Conservation (phyloP, 306 rosid genomes). For the Begonia fuchsioides region DNA sequence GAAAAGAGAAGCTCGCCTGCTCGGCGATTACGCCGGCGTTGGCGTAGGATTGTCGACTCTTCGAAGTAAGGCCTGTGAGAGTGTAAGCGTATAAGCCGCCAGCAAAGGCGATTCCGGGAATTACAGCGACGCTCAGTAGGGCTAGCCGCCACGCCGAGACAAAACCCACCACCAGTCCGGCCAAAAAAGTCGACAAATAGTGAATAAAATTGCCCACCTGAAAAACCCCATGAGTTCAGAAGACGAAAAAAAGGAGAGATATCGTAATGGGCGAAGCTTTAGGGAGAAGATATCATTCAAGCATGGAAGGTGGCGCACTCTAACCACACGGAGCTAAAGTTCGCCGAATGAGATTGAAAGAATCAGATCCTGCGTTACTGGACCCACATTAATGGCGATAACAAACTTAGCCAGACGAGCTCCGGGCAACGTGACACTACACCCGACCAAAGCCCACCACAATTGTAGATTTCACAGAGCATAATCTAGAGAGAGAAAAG, state of each 20-base stretch:
- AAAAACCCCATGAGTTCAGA: constrained; percentile 3
- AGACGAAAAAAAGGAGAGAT: not conserved
- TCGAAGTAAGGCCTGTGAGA: constrained; percentile 90
- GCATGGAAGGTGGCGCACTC: constrained; percentile 5
- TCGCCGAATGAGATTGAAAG: not conserved
- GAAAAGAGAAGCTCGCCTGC: constrained; percentile 38
- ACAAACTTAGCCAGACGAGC: constrained; percentile 3
- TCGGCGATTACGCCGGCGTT: constrained; percentile 93
- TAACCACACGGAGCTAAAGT: constrained; percentile 8
- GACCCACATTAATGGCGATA: too few species aligned
- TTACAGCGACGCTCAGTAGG: constrained; percentile 87
- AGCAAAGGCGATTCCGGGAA: constrained; percentile 96
- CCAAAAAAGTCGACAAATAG: constrained; percentile 90
- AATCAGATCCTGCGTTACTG: too few species aligned
- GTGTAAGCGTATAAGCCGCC: constrained; percentile 97
- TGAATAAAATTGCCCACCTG: constrained; percentile 98
- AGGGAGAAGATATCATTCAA: too few species aligned
- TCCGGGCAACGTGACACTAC: constrained; percentile 1
- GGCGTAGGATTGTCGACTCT: constrained; percentile 89
- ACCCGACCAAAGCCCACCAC: constrained; percentile 2
- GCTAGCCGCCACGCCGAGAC: constrained; percentile 97
- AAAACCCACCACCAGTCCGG: constrained; percentile 96
- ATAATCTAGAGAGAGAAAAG: not conserved
- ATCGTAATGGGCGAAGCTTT: too few species aligned
- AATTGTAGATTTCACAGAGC: not conserved